Base-by-base conservation (phyloP, 2,329 filamentous ascomycete genomes). In the Leptographium procerum region DNA sequence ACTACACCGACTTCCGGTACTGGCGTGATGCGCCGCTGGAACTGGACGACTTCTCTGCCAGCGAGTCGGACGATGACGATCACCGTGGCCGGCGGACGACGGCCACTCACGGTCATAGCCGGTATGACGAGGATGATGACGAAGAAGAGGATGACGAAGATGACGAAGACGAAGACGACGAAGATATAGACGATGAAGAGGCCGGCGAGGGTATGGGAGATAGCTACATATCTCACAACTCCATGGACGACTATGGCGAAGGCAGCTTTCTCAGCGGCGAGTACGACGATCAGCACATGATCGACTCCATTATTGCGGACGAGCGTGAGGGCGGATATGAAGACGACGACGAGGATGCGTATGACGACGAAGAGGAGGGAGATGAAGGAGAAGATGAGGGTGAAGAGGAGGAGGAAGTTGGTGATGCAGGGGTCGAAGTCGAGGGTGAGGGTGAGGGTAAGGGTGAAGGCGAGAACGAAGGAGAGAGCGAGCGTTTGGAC, bases 1-100 rank as follows among this genome's bases (percentile, higher is more conserved):
- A 95, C 59, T 99, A 89, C 68, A 99, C 94, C 0, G 94, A 99
- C 69, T 99, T 99, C 72, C 92, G 85, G 59, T 99, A 95, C 73
- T 99, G 94, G 94, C 82, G 95, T 62, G 88, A 95, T 62, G 80
- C 81, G 53, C 89, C 91, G 2, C 79, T 92, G 19, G 90, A 95
- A 55, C 73, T 96, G 29, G 88, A 91, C 48, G 89, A 96, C 57
- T 97, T 97, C 65, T 91, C 88, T 1, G 88, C 87, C 56, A 95
- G 88, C 51, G 91, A 94, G 61, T 84, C 79, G 34, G 81, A 80
- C 1, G 80, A 77, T 8, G 77, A 79, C 22, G 52, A 19, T n/a
- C 36, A 26, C 24, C 58, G 58, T 28, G 60, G 57, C 22, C 58
- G 56, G 26, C 33, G 28, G 1, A 45, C 16, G 29, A 56, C 48